phyloP scores from a whole-genome alignment of 768 basidiomycete genomes.

The Kwoniella heveanensis region DNA sequence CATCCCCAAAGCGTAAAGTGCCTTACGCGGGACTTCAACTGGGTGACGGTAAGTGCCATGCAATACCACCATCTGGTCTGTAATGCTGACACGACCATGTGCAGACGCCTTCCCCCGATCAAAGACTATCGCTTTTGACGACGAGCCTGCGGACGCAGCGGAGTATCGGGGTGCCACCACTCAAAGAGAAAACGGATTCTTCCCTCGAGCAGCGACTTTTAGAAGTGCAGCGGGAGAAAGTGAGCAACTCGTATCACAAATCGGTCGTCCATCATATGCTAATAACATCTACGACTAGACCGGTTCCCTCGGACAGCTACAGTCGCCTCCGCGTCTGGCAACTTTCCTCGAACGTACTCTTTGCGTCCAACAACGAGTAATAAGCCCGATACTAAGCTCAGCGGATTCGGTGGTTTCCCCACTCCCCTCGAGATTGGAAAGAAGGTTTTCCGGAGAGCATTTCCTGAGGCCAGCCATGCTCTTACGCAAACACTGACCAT shows the following conservation, averaged over 20 bases:
- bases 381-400: conserved; percentile 35
- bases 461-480: conserved; percentile 66
- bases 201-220: conserved; percentile 51
- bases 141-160: conserved; percentile 42
- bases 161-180: conserved; percentile 38
- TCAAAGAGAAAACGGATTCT: conserved; percentile 41
- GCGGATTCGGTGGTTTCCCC: conserved; percentile 57
- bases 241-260: conserved; percentile 4
- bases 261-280: not conserved
- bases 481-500: conserved; percentile 75
- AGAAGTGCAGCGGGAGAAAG: conserved; percentile 31
- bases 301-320: conserved; percentile 39
- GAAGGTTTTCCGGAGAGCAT: conserved; percentile 62
- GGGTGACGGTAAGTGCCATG: conserved; percentile 22
- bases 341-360: conserved; percentile 50
- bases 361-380: conserved; percentile 37
- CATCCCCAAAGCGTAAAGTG: conserved; percentile 9
- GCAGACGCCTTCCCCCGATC: conserved; percentile 54
- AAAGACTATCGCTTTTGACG: conserved; percentile 56
- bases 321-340: conserved; percentile 11
- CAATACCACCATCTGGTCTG: not conserved
- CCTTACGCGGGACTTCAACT: conserved; percentile 29
- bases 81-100: not conserved
- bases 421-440: conserved; percentile 58
- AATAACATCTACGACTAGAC: conserved; percentile 7